A percentile compares a stretch with the other conserved stretches of the same genome.
Conservation (phyloP, 176 grass and related monocot species). For the Zea mays region DNA sequence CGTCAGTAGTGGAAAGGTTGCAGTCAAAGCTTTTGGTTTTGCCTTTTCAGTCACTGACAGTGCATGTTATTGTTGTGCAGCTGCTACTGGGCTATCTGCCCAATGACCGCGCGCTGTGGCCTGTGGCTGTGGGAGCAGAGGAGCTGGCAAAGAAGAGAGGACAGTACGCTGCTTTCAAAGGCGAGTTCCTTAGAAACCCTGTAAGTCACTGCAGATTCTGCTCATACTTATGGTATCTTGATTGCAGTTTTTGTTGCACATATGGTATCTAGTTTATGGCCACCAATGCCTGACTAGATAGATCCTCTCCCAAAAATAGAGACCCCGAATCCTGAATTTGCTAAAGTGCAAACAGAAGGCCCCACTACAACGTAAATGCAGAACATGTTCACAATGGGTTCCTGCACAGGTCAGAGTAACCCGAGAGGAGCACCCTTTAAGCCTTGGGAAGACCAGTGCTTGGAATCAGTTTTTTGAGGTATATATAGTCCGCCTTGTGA, state of each 20-base stretch:
- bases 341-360: conserved; percentile 51
- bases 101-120: conserved; percentile 46
- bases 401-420: conserved; percentile 62
- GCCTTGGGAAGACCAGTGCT: conserved; percentile 68
- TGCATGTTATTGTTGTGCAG: conserved; percentile 47
- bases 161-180: conserved; percentile 68
- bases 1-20: conserved; percentile 16
- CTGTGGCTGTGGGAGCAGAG: conserved; percentile 53
- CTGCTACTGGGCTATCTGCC: conserved; percentile 81
- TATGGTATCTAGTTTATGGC: background rate
- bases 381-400: conserved; percentile 39
- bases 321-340: conserved; percentile 45
- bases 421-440: conserved; percentile 77
- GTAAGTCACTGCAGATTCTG: conserved; percentile 45
- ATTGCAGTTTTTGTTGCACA: conserved; percentile 15
- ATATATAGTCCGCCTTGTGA: conserved; percentile 2
- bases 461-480: conserved; percentile 90
- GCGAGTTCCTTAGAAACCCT: conserved; percentile 76
- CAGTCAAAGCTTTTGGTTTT: conserved; percentile 35
- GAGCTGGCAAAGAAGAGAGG: conserved; percentile 68
- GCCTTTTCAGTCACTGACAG: conserved; percentile 20
- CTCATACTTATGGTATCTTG: conserved; percentile 15
- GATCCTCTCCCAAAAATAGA: background rate
- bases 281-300: background rate
- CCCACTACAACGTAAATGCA: background rate